Conservation (phyloP, 2,329 filamentous ascomycete species). For the Fusarium virguliforme region DNA sequence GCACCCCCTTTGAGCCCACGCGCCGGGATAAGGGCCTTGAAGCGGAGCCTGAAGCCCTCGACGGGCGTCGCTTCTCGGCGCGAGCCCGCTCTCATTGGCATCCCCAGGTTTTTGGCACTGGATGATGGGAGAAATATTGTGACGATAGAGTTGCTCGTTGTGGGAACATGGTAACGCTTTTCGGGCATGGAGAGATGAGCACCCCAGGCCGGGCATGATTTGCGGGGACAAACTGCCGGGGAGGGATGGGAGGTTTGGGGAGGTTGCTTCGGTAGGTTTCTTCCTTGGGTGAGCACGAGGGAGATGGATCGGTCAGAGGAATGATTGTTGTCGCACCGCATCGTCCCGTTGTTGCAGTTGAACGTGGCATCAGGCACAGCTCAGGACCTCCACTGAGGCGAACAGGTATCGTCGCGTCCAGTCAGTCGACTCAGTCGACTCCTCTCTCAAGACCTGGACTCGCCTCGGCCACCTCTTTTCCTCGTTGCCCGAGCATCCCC, state of each 20-base stretch:
- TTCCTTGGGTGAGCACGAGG: neutral
- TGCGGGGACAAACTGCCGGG: constrained; percentile 9
- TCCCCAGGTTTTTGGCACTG: constrained; percentile 46
- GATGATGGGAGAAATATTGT: constrained; percentile 18
- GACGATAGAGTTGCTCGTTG: constrained; percentile 22
- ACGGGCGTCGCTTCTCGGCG: constrained; percentile 49
- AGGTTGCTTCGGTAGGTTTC: neutral
- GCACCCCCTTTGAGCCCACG: constrained; percentile 26
- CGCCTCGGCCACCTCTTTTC: constrained; percentile 4
- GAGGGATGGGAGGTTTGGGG: too few relatives aligned
- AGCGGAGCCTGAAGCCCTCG: constrained; percentile 36
- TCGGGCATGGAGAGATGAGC: neutral
- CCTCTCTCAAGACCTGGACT: neutral
- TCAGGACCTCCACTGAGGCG: constrained; percentile 6
- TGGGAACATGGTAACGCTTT: constrained; percentile 10
- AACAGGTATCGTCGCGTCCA: constrained; percentile 11
- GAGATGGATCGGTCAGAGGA: constrained; percentile 12
- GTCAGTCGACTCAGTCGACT: constrained; percentile 8
- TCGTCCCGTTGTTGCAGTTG: constrained; percentile 2
- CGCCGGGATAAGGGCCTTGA: constrained; percentile 36
- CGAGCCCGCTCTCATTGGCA: constrained; percentile 49
- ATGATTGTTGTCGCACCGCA: constrained; percentile 10
- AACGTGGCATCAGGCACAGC: constrained; percentile 17
- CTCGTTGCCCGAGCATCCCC: constrained; percentile 4
- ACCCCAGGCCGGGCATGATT: constrained; percentile 9